Percentiles rank a stretch among this genome's conserved stretches.
Evolutionary conservation across 164 flowering plant species (phyloP).

Genomic region (Kingdonia uniflora): DNA sequence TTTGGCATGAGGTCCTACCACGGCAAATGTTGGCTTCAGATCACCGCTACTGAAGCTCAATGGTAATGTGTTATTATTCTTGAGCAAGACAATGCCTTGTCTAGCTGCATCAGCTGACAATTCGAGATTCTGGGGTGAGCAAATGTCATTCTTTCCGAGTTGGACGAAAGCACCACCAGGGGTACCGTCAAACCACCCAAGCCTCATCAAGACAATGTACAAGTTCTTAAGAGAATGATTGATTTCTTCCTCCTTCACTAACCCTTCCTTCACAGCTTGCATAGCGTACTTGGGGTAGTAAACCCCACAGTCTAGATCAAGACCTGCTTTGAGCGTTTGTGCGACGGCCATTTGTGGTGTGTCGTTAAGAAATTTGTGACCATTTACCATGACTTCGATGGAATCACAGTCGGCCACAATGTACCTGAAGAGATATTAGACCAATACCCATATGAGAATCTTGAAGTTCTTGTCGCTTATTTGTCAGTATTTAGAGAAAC

Average conservation of each 20-base stretch:
- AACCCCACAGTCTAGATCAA: constrained; percentile 59
- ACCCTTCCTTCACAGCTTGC: constrained; percentile 33
- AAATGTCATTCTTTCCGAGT: constrained; percentile 48
- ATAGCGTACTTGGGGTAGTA: constrained; percentile 31
- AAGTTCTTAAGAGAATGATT: constrained; percentile 40
- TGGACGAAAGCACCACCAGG: constrained; percentile 32
- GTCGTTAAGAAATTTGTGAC: constrained; percentile 18
- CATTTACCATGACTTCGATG: constrained; percentile 19
- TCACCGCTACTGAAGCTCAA: constrained; percentile 12
- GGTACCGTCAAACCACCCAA: constrained; percentile 64
- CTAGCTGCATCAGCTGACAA: constrained; percentile 62
- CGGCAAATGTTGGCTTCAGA: constrained; percentile 25
- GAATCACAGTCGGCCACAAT: constrained; percentile 77
- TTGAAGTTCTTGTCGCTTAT: too few relatives aligned
- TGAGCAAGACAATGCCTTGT: constrained; percentile 60
- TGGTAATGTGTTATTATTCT: constrained; percentile 42
- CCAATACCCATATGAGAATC: too few relatives aligned
- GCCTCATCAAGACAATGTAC: constrained; percentile 56
- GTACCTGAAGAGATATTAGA: constrained; percentile 29
- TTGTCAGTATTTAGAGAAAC: constrained; percentile 1
- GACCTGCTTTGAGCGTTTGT: constrained; percentile 55
- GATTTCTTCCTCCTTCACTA: constrained; percentile 30
- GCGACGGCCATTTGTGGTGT: constrained; percentile 71
- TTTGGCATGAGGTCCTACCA: constrained; percentile 63
- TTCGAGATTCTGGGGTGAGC: constrained; percentile 27